phyloP scores from a whole-genome alignment of 2,329 filamentous ascomycete genomes.

The Penicillium verrucosum region DNA sequence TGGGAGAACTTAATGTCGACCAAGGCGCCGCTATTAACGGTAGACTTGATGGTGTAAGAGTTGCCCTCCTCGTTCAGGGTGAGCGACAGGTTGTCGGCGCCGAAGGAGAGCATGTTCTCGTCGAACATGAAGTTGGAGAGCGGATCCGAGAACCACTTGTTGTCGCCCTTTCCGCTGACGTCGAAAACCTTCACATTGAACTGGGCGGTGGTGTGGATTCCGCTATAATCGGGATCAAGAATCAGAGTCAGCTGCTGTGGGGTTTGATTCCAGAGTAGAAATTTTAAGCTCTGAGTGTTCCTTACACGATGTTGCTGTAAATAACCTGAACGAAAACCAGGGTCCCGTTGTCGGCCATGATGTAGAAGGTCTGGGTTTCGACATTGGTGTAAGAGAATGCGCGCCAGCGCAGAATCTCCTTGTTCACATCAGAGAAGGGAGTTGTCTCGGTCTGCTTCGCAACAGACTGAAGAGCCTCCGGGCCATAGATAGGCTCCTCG shows the following conservation, averaged over 20 bases:
- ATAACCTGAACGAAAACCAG: constrained; percentile 84
- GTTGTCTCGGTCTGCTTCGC: constrained; percentile 73
- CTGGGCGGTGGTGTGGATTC: constrained; percentile 84
- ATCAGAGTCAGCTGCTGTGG: constrained; percentile 6
- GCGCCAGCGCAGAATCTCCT: constrained; percentile 78
- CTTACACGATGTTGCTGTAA: constrained; percentile 95
- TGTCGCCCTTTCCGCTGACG: constrained; percentile 66
- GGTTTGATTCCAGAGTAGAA: background rate
- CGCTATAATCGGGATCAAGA: constrained; percentile 52
- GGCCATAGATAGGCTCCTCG: constrained; percentile 92
- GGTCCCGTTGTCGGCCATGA: constrained; percentile 73
- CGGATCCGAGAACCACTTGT: constrained; percentile 79
- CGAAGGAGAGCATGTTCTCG: constrained; percentile 77
- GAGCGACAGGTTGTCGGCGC: constrained; percentile 78
- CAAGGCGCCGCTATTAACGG: constrained; percentile 72
- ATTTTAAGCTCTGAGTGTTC: constrained; percentile 2
- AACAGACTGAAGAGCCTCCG: constrained; percentile 80
- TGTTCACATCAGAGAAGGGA: constrained; percentile 75
- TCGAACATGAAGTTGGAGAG: constrained; percentile 79
- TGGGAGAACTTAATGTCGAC: constrained; percentile 83
- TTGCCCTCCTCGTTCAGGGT: constrained; percentile 82
- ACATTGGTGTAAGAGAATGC: constrained; percentile 80
- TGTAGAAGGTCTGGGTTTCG: constrained; percentile 93
- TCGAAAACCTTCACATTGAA: constrained; percentile 94
- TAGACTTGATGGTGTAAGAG: constrained; percentile 84